These are phyloP conservation scores for Epichloe baconii DNA, from an alignment of 2,329 filamentous ascomycete genomes.

Conservation along the genomic window DNA sequence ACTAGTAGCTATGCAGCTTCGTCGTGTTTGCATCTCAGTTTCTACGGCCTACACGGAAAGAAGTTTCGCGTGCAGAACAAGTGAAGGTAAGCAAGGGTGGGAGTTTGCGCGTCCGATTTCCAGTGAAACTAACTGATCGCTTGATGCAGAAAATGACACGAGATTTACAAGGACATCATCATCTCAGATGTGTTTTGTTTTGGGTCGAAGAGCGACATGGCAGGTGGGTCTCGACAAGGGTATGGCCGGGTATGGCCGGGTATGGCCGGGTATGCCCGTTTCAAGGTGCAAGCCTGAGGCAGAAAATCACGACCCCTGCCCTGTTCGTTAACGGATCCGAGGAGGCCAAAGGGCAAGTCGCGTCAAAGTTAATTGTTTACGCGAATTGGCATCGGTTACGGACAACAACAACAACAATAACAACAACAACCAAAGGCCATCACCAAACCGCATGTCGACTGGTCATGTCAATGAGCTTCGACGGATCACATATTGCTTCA, in stretches of 20 bases:
- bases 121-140: no score
- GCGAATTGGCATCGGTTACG: background rate
- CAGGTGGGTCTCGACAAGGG: background rate
- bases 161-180: no score
- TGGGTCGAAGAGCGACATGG: background rate
- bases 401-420: slow-evolving; percentile 9
- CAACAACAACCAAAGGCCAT: slow-evolving; percentile 14
- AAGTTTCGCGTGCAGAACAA: no score
- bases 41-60: no score
- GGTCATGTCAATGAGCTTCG: slow-evolving; percentile 11
- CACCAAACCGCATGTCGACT: background rate
- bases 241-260: background rate
- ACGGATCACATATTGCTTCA: slow-evolving; percentile 9
- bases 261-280: no score
- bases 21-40: no score
- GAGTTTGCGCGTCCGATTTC: no score
- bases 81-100: no score
- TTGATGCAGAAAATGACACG: no score
- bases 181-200: background rate
- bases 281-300: slow-evolving; percentile 1
- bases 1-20: no score
- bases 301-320: slow-evolving; percentile 3
- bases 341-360: background rate
- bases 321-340: background rate
- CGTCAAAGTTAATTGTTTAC: slow-evolving; percentile 16